A percentile compares a stretch with the other conserved stretches of the same genome.
Evolutionary conservation across 371 early-diverging fungal genomes (phyloP).

Genomic region (Paramicrosporidium saccamoebae): DNA sequence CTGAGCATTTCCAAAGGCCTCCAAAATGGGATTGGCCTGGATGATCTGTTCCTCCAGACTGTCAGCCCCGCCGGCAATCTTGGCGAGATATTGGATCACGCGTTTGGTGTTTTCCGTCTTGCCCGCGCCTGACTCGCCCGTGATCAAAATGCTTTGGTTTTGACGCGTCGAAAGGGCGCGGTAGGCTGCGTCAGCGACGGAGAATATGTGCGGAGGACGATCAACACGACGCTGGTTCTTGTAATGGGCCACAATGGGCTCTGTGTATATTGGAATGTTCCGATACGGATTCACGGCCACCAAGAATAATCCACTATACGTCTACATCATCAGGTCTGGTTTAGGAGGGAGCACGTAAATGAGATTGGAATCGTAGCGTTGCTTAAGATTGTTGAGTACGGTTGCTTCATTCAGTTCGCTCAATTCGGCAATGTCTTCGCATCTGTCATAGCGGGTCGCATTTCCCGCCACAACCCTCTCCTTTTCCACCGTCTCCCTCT

Average conservation of each 20-base stretch:
- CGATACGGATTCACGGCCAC: conserved; percentile 97
- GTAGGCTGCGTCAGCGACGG: conserved; percentile 80
- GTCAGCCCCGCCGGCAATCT: conserved; percentile 29
- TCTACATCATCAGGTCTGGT: conserved; percentile 13
- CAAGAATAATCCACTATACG: conserved; percentile 95
- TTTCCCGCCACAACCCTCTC: conserved; percentile 35
- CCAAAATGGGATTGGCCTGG: conserved; percentile 90
- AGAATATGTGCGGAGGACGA: conserved; percentile 82
- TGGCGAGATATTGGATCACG: conserved; percentile 91
- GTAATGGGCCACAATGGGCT: conserved; percentile 38
- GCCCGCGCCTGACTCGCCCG: conserved; percentile 99
- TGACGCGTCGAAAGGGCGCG: conserved; percentile 52
- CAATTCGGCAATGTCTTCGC: conserved; percentile 94
- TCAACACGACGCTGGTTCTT: conserved; percentile 55
- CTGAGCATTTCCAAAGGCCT: conserved; percentile 98
- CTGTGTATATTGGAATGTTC: conserved; percentile 61
- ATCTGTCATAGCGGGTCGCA: conserved; percentile 92
- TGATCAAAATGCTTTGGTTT: conserved; percentile 94
- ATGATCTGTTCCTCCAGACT: conserved; percentile 71
- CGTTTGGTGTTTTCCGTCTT: conserved; percentile 99
- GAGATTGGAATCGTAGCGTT: conserved; percentile 54
- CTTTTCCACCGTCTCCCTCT: conserved; percentile 2
- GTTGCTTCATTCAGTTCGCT: conserved; percentile 92
- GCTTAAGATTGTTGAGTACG: conserved; percentile 75
- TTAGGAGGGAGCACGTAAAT: conserved; percentile 28